Base-by-base conservation (phyloP, 2,329 filamentous ascomycete genomes). In the Acrodontium crateriforme region DNA sequence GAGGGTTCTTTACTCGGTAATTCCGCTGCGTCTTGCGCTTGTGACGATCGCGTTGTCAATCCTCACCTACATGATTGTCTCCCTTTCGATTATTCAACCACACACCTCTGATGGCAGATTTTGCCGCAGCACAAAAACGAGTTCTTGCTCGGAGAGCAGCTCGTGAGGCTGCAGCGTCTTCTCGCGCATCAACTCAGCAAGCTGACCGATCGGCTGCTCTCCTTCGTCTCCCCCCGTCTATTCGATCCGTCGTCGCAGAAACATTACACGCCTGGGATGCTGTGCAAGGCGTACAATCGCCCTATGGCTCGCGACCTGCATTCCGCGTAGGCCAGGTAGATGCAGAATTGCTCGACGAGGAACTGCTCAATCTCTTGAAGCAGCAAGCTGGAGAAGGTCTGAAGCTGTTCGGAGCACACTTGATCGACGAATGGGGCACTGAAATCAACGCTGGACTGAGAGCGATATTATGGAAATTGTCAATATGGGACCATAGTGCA, bases 291-390 rank as follows among this genome's bases (percentile, higher is more conserved):
- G 59, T 87, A 22, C 71, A 71, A 20, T 75, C 78, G 5, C 73
- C 79, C 35, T 75, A 84, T 48, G 82, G 83, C 24, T 87, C 80
- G 14, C 65, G 74, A 10, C 87, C 89, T 4, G 77, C 81, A 8
- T 94, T 93, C 53, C 76, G 89, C 29, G 89, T 98, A 16, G 84
- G 87, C 16, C 89, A 98, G 58, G 82, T 95, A 23, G 89, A 98
- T 54, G 84, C 89, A 19, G 89, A 95, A 54, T 64, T 98, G 27
- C 67, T 98, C 11, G 89, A 98, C 54, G 83, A 93, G 49, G 89
- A 95, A 59, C 65, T 98, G 24, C 65, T 95, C 14, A 71, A 72
- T n/a, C 66, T 95, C 39, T 62, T 98, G 34, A 84, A 80, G 49
- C 72, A 69, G 5, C 87, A 98, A 56, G 82, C 89, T 17, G 78